Evolutionary conservation across 1,284 basidiomycete species (phyloP), one percentile per base, ranked within the genome.

Genomic region (Grifola frondosa): DNA sequence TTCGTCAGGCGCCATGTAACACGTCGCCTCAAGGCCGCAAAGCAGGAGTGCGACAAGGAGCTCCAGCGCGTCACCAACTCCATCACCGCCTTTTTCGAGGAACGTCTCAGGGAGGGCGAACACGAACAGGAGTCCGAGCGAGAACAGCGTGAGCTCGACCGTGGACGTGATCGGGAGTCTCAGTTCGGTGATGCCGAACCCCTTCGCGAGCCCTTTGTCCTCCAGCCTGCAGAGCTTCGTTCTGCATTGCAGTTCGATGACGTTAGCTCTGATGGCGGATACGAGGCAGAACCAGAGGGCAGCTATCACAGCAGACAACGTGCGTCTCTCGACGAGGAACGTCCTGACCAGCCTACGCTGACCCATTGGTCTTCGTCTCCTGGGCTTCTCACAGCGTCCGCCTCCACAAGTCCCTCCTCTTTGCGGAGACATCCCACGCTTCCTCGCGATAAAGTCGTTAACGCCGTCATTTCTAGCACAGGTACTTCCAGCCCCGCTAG

Each of bases 41-140:
- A 99, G 73, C 84, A 88, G 42, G 88, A 91, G 54, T 99, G 96
- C 72, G 94, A 99, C 77, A 89, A 89, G 69, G 93, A 97, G 61
- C 79, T 99, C 10, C 84, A 87, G 60, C 86, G 91, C 57, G 90
- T 97, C 58, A 90, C 96, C 41, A 86, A 90, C 62, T 90, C 85
- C 46, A 94, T 99, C 72, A 96, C 95, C 48, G 69, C 81, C 22
- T 97, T 92, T 69, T 97, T 97, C 55, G 96, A 99, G 68, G 86
- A 92, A 59, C 80, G 86, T 52, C 77, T 96, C 37, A 74, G 86
- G 39, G 84, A 88, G 50, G 76, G 72, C 46, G 86, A 90, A 62
- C 77, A 80, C 54, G 86, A 75, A 56, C 65, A 65, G 49, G 68
- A 85, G 61, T 63, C 69, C 22, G 83, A 88, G 63, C 75, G 80